phyloP scores from a whole-genome alignment of 805 yeast species.

The Limtongozyma cylindracea region DNA sequence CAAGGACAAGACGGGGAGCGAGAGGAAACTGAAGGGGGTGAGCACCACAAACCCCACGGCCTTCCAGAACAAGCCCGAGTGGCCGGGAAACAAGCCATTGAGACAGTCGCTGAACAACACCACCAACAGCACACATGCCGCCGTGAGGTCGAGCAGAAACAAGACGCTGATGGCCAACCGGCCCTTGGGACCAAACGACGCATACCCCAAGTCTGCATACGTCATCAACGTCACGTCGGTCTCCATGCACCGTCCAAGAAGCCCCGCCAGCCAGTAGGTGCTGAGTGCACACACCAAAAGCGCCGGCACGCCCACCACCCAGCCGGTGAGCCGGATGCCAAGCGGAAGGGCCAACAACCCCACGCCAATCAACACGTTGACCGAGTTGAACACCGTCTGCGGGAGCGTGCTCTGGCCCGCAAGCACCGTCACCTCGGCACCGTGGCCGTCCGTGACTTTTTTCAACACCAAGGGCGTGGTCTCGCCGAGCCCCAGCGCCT shows the following conservation, averaged over 20 bases:
- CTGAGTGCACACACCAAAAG: conserved; percentile 33
- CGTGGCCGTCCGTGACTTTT: conserved; percentile 45
- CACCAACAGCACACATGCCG: conserved; percentile 60
- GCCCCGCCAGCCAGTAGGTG: conserved; percentile 56
- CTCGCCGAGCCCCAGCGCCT: conserved; percentile 10
- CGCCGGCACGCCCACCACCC: conserved; percentile 36
- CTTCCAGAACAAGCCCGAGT: conserved; percentile 28
- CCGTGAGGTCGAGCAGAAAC: conserved; percentile 56
- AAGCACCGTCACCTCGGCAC: conserved; percentile 41
- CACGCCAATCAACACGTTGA: conserved; percentile 42
- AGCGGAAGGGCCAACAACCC: conserved; percentile 44
- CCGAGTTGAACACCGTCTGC: conserved; percentile 41
- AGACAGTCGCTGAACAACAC: conserved; percentile 74
- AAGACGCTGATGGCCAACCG: conserved; percentile 47
- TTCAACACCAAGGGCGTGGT: conserved; percentile 28
- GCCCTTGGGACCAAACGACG: conserved; percentile 21
- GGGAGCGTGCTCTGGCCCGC: conserved; percentile 67
- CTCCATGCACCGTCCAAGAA: conserved; percentile 11
- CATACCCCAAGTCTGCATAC: conserved; percentile 8
- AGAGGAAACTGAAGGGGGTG: conserved; percentile 65
- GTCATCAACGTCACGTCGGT: conserved; percentile 8
- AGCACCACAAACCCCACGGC: conserved; percentile 39
- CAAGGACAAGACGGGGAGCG: conserved; percentile 47
- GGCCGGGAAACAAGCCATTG: conserved; percentile 11
- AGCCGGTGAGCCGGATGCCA: conserved; percentile 38